Base-by-base conservation (phyloP, 176 grass and related monocot species). In the Triticum monococcum region DNA sequence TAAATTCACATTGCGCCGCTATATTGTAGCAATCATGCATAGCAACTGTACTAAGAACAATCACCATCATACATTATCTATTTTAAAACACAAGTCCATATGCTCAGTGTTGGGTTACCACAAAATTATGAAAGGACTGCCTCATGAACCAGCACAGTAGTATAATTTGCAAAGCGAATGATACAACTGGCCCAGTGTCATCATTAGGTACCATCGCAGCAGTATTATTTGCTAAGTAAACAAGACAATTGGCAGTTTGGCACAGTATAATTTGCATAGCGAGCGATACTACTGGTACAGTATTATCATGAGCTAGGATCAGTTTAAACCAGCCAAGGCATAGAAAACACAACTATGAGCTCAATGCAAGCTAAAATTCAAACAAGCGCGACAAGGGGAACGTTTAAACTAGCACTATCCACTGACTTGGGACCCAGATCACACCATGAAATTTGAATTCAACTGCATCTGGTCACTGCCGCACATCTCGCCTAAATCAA, bases 381-480 rank as follows among this genome's bases (percentile, higher is more conserved):
- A 68, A 22, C 23, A 77, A 84, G 2, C 24, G 45, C 52, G 16
- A 37, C 25, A 23, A 40, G 10, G 48, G 28, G 10, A 18, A 4
- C 18, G 2, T 68, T 5, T 78, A 31, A 32, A 86, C 30, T 9
- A 33, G n/a, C 4, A 24, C 12, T 10, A 54, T 26, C 38, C 20
- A 56, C 45, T 31, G 17, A 50, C 3, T 59, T 16, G 24, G 1
- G 33, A 12, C 79, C 14, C 62, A n/a, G 17, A 79, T 75, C 0
- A 7, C 5, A n/a, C 31, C 1, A 14, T 70, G 1, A 59, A 90
- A 75, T 79, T 87, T 73, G 79, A 40, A 87, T 3, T 72, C 1
- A 52, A 57, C 82, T 7, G 68, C 68, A 75, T 89, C 77, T 73
- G 75, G 70, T 79, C 69, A 4, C 20, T 23, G 50, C 50, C 25